Percentiles rank a stretch among this genome's conserved stretches.
These are phyloP conservation scores for Fusarium paranaense DNA, from an alignment of 2,329 filamentous ascomycete genomes.

Conservation along the genomic window DNA sequence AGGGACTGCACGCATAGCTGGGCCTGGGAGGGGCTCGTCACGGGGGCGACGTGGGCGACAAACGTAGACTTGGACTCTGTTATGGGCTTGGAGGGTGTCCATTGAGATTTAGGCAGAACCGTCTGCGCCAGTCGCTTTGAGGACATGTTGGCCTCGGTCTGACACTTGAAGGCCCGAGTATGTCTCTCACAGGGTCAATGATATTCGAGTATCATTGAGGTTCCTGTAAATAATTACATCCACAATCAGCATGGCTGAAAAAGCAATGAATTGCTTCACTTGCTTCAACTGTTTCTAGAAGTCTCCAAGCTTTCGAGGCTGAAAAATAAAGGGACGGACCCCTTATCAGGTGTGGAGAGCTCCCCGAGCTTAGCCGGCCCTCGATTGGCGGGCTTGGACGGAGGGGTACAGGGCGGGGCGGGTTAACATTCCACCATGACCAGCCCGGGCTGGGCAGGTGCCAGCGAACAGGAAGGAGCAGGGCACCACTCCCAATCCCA, in stretches of 20 bases:
- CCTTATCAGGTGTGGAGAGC: neutral
- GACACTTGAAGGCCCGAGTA: conserved; percentile 1
- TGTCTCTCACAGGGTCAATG: neutral
- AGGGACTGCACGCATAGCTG: conserved; percentile 78
- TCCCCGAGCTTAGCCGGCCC: neutral
- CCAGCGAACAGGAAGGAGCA: conserved; percentile 7
- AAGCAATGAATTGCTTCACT: neutral
- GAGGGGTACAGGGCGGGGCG: conserved; percentile 31
- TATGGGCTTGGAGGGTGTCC: conserved; percentile 79
- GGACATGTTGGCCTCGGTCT: conserved; percentile 13
- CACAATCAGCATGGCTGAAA: neutral
- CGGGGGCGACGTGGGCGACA: conserved; percentile 78
- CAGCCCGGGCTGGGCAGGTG: conserved; percentile 14
- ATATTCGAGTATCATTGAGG: conserved; percentile 3
- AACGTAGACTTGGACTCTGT: conserved; percentile 90
- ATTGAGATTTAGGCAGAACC: conserved; percentile 54
- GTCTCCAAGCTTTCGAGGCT: conserved; percentile 6
- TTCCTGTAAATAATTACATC: neutral
- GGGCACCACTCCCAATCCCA: conserved; percentile 1
- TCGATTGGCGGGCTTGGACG: neutral
- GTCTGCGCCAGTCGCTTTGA: conserved; percentile 20
- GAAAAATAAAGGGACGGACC: neutral
- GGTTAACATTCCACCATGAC: conserved; percentile 44
- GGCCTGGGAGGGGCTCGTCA: conserved; percentile 78
- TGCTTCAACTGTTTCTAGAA: neutral